Base-by-base conservation (phyloP, 768 basidiomycete species). In the Leccinum imitatum region DNA sequence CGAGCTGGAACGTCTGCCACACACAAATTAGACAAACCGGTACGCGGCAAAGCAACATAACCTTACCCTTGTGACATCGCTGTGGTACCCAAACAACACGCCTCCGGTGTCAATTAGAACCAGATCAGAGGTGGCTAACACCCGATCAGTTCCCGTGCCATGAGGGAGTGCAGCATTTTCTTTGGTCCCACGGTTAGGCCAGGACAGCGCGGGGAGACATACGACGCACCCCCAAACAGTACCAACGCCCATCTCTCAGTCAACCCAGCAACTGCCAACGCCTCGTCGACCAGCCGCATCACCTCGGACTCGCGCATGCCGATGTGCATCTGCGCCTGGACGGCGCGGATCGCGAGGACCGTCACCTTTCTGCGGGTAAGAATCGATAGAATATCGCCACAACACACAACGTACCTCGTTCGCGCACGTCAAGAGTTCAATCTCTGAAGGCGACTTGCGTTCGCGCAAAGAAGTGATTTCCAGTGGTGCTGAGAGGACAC, bases 141-240 rank as follows among this genome's bases (percentile, higher is more conserved):
- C 66, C 33, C 86, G 82, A 68, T 94, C 89, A 0, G 87, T 87
- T 3, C 91, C 90, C 39, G 81, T 79, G 6, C 92, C 94, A 70
- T 95, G 93, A 3, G 92, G 93, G 23, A 92, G 82, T 3, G 91
- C 92, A 6, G 91, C 93, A 65, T 94, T 90, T 60, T 89, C 93
- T 94, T 70, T 7, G 52, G 25, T 56, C 10, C 48, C 19, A 50
- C 11, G 17, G 51, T 62, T 31, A 65, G 51, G 35, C 59, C 35
- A 7, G 57, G 46, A 35, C 6, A 15, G 9, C 7, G 6, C 27
- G 41, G 11, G 25, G 41, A 4, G 33, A 41, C 19, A 14, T 21
- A 46, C 17, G 14, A 74, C 82, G 58, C 63, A 91, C 91, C 87
- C 67, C 92, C 91, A 67, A 95, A 93, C 19, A 93, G 77, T 3